Evolutionary conservation across 2,329 filamentous ascomycete genomes (phyloP).

Genomic region (Fusarium verrucosum): DNA sequence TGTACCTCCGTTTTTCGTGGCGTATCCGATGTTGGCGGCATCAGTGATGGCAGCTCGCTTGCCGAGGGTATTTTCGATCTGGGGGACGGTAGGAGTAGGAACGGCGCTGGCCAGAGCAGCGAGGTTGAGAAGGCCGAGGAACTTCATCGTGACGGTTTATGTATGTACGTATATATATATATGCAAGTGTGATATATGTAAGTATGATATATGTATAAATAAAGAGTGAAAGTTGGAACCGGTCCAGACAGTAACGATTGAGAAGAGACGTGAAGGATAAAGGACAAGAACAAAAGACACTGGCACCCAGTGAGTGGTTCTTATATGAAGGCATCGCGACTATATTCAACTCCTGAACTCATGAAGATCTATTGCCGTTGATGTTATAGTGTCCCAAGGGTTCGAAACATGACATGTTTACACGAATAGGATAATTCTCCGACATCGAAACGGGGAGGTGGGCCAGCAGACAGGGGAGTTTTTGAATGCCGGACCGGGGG

Average conservation of each 20-base stretch:
- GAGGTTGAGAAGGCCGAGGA: conserved; percentile 46
- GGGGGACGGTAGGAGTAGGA: conserved; percentile 46
- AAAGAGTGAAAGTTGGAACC: conserved; percentile 36
- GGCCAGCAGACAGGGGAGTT: conserved; percentile 8
- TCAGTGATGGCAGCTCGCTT: conserved; percentile 52
- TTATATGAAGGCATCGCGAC: conserved; percentile 34
- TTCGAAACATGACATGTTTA: conserved; percentile 20
- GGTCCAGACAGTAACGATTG: conserved; percentile 37
- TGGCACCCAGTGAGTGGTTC: not conserved
- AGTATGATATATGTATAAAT: not conserved
- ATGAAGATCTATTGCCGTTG: conserved; percentile 13
- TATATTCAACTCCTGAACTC: not conserved
- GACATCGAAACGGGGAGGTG: conserved; percentile 22
- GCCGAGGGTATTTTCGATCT: conserved; percentile 42
- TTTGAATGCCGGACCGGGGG: conserved; percentile 1
- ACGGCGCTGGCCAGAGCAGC: conserved; percentile 45
- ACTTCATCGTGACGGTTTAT: conserved; percentile 45
- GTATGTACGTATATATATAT: not conserved
- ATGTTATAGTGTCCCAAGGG: conserved; percentile 1
- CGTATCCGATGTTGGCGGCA: conserved; percentile 50
- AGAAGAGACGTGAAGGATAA: conserved; percentile 25
- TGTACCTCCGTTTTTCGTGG: conserved; percentile 53
- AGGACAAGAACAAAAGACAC: conserved; percentile 13
- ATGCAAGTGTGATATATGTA: too few species aligned
- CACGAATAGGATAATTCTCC: conserved; percentile 42